Evolutionary conservation across 176 grass and related monocot species (phyloP).

Genomic region (Otatea glauca): DNA sequence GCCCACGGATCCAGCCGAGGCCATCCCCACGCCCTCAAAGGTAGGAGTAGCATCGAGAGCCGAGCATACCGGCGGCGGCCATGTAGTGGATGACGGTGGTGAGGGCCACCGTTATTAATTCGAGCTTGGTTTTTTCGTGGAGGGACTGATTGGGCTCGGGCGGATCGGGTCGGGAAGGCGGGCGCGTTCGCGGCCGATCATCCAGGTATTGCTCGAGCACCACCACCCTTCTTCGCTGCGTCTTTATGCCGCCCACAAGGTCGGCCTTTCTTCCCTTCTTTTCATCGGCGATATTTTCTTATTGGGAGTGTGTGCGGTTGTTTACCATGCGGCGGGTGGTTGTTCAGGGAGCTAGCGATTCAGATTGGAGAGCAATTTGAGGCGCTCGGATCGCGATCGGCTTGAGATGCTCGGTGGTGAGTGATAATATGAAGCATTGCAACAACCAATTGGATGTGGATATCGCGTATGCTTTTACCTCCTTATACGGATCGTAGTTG

Average conservation of each 20-base stretch:
- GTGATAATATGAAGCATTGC: constrained; percentile 9
- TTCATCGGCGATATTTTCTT: too few species aligned
- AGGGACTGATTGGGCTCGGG: too few species aligned
- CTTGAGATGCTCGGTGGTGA: constrained; percentile 75
- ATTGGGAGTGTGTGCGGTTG: too few species aligned
- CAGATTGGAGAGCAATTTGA: constrained; percentile 93
- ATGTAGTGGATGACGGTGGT: too few species aligned
- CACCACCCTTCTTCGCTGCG: too few species aligned
- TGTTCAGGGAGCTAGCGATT: constrained; percentile 87
- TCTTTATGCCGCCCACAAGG: too few species aligned
- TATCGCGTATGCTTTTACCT: neutral
- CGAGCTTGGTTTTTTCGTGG: too few species aligned
- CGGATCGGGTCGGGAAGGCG: too few species aligned
- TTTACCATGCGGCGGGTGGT: neutral
- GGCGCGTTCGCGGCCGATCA: too few species aligned
- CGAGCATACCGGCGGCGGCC: neutral
- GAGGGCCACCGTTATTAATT: too few species aligned
- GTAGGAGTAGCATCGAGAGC: neutral
- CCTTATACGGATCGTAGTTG: neutral
- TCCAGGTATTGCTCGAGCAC: too few species aligned
- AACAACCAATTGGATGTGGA: neutral
- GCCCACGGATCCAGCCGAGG: constrained; percentile 64
- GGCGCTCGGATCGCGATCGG: constrained; percentile 78
- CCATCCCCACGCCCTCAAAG: constrained; percentile 66
- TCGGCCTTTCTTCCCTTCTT: too few species aligned